Conservation (phyloP, 768 basidiomycete species). For the Mrakia frigida region DNA sequence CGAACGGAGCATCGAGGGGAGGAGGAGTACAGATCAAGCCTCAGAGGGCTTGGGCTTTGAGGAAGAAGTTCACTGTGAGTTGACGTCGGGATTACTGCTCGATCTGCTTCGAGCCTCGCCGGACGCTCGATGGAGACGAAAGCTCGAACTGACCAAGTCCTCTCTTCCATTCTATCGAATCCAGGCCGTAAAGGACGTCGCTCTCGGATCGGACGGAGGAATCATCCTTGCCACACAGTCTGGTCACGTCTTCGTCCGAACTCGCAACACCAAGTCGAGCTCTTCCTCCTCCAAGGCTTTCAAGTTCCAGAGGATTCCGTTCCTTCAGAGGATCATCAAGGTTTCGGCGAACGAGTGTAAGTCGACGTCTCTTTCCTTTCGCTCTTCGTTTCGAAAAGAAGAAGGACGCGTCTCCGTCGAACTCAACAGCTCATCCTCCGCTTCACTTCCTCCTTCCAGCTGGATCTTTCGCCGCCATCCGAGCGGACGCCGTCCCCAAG, state of each 20-base stretch:
- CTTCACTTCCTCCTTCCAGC: slow-evolving; percentile 38
- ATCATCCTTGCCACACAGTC: slow-evolving; percentile 90
- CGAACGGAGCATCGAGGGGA: slow-evolving; percentile 37
- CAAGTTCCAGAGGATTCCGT: slow-evolving; percentile 75
- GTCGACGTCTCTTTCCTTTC: neutral
- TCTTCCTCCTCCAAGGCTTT: slow-evolving; percentile 37
- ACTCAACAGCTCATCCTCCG: neutral
- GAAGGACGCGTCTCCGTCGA: neutral
- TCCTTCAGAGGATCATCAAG: slow-evolving; percentile 73
- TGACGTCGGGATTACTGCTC: too few relatives aligned
- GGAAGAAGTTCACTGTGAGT: slow-evolving; percentile 68
- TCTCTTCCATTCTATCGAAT: neutral
- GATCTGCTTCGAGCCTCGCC: slow-evolving; percentile 34
- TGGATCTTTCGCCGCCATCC: slow-evolving; percentile 80
- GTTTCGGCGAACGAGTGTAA: slow-evolving; percentile 56
- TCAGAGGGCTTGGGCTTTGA: slow-evolving; percentile 82
- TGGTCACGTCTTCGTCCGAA: slow-evolving; percentile 84
- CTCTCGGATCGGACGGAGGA: slow-evolving; percentile 77
- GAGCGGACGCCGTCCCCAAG: slow-evolving; percentile 62
- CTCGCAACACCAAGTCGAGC: slow-evolving; percentile 51
- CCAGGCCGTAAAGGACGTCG: slow-evolving; percentile 61
- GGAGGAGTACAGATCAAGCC: slow-evolving; percentile 54
- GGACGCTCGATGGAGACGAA: too few relatives aligned
- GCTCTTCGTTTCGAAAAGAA: too few relatives aligned
- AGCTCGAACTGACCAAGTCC: neutral